Evolutionary conservation across 805 yeast species (phyloP).

Genomic region (Lipomyces kockii): DNA sequence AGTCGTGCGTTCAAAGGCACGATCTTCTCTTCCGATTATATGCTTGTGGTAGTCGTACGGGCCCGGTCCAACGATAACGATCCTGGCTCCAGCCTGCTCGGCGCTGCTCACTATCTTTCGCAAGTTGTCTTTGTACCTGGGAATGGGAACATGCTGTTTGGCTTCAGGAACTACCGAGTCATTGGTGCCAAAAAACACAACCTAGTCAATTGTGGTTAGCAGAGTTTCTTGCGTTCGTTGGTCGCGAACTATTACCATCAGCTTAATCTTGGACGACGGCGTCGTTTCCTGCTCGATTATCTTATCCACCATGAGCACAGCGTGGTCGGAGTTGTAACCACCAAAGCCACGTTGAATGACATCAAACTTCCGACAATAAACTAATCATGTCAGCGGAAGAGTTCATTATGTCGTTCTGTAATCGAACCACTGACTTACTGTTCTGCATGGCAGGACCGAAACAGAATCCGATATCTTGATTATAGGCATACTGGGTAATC

Average conservation of each 20-base stretch:
- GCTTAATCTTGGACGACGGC: constrained; percentile 45
- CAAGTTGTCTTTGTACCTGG: constrained; percentile 56
- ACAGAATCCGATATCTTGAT: constrained; percentile 50
- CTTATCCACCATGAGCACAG: constrained; percentile 54
- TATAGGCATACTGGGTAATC: constrained; percentile 60
- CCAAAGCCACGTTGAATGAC: constrained; percentile 73
- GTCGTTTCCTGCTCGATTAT: constrained; percentile 57
- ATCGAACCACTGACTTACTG: constrained; percentile 16
- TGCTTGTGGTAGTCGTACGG: constrained; percentile 32
- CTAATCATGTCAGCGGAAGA: constrained; percentile 1
- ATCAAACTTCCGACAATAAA: constrained; percentile 63
- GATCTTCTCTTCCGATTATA: constrained; percentile 22
- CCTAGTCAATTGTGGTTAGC: constrained; percentile 41
- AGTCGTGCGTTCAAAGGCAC: constrained; percentile 48
- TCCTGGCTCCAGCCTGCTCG: constrained; percentile 27
- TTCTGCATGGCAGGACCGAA: constrained; percentile 57
- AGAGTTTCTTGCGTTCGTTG: constrained; percentile 12
- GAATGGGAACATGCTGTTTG: constrained; percentile 57
- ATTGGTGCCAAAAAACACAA: constrained; percentile 81
- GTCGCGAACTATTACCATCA: constrained; percentile 33
- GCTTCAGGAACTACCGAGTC: constrained; percentile 58
- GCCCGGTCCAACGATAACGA: constrained; percentile 31
- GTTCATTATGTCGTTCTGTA: neutral
- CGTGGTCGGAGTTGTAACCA: constrained; percentile 77
- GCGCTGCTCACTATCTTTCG: constrained; percentile 53